Base-by-base conservation (phyloP, 805 yeast genomes). In the Torulaspora delbrueckii region DNA sequence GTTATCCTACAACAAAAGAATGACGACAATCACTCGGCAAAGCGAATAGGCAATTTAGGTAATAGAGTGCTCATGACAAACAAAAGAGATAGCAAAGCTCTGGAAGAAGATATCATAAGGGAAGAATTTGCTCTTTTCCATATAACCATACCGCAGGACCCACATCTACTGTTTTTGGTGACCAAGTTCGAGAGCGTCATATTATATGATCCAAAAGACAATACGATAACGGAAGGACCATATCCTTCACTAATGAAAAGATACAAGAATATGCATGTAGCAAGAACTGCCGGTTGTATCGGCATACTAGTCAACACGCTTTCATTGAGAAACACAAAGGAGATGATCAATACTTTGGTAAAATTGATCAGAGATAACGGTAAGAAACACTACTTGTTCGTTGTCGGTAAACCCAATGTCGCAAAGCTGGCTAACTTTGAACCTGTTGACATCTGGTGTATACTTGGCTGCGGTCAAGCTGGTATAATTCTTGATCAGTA, bases 391-490 rank as follows among this genome's bases (percentile, higher is more conserved):
- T 93, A 93, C 60, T 77, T 88, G 61, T 89, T 93, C 69, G 98
- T 90, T 3, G 98, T 93, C 3, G 99, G 99, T 8, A 93, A 93
- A 64, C 98, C 98, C 8, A 93, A 93, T 59, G 97, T 93, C 14
- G 96, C 99, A 22, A 93, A 93, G 59, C 71, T 93, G 42, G 99
- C 98, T 8, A 93, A 93, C 63, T 93, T 93, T 62, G 99, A 91
- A 51, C 82, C 80, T n/a, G 78, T 93, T 10, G 98, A 93, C 55
- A 76, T 86, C 18, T 93, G 99, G 98, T 90, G 95, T 59, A 78
- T 93, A 9, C 66, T 93, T 10, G 99, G 99, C 0, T 93, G 99
- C 63, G 89, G 95, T 8, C 88, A 89, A 56, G 90, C 95, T 43
- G 99, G 99, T 4, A 83, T 91, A 19, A 81, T 91, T 30, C 65